A percentile compares a stretch with the other conserved stretches of the same genome.
These are phyloP conservation scores for Margaritispora aquatica DNA, from an alignment of 495 filamentous ascomycete genomes.

Conservation along the genomic window DNA sequence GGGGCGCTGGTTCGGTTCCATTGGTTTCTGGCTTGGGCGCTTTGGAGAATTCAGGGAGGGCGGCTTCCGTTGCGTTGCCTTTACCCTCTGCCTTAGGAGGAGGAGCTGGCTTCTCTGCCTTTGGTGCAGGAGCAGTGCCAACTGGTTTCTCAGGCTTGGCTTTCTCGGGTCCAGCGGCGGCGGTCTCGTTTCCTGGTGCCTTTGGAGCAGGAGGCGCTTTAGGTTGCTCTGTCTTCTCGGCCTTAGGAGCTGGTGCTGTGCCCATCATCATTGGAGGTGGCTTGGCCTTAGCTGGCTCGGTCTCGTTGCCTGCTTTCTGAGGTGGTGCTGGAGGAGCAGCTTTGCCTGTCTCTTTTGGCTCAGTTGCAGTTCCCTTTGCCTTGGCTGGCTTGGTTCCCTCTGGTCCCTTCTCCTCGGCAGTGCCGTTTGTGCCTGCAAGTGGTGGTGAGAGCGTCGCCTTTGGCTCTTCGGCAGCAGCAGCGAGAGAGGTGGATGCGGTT, in stretches of 20 bases:
- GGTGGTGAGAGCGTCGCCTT: constrained; percentile 1
- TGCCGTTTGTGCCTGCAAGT: not conserved
- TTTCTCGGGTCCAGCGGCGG: not conserved
- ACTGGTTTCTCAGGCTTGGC: not conserved
- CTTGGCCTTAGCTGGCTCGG: not conserved
- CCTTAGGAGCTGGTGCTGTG: not conserved
- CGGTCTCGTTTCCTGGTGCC: not conserved
- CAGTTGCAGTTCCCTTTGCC: not conserved
- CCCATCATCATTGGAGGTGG: not conserved
- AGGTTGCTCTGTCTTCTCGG: not conserved
- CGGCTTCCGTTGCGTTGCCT: no score
- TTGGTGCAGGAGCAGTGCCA: not conserved
- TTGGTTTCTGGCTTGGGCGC: not conserved
- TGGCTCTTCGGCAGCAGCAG: not conserved
- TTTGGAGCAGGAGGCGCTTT: not conserved
- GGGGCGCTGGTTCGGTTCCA: not conserved
- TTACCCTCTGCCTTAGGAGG: not conserved
- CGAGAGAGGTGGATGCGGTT: not conserved
- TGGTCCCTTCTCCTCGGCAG: not conserved
- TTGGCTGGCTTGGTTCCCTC: not conserved
- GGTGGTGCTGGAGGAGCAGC: not conserved
- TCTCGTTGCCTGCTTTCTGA: not conserved
- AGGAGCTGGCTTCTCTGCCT: not conserved
- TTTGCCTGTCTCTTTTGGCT: not conserved
- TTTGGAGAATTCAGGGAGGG: no score